Evolutionary conservation across 148 eudicot species (phyloP), one percentile per base, ranked within the genome.

Genomic region (Vaccinium macrocarpon): DNA sequence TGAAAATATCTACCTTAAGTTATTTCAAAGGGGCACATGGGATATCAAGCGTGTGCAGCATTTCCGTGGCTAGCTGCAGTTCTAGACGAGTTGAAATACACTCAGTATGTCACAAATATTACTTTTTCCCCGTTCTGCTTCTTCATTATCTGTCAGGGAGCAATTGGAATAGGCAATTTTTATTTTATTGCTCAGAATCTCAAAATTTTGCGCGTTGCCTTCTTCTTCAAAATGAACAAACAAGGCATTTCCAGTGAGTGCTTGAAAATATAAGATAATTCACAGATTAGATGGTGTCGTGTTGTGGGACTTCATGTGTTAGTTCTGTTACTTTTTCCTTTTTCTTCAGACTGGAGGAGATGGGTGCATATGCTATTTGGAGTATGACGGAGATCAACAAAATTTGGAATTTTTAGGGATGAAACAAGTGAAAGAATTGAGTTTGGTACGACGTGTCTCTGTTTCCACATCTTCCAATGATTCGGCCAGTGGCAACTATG

Each of bases 1-100:
- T 85, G 86, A 88, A 88, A 86, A 86, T 89, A 81, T 82, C 88
- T 84, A 88, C 91, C 52, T 16, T 90, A 80, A 90, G 86, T 86
- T 89, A 92, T 93, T 97, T 97, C 87, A 97, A 92, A 92, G 95
- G 98, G 83, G 98, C 98, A 86, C 99, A 97, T 91, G 99, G 99
- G 82, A 95, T 97, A 91, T 97, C 99, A 80, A 86, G 93, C 51
- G 98, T 97, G 19, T 91, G 92, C 91, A 95, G 95, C 88, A 88
- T 97, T 83, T 89, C 94, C 32, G 82, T 93, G 59, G 83, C 87
- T 84, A 80, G 84, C 74, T 87, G 87, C 80, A 85, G 86, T 89
- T 82, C 88, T 84, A 88, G 81, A 77, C 85, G 89, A 87, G 80
- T 88, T 59, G 98, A 97, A 76, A 90, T 97, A 55, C 87, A 84